Percentiles rank a stretch among this genome's conserved stretches.
phyloP scores from a whole-genome alignment of 352 stramenopile genomes.

The Globisporangium paddicum region DNA sequence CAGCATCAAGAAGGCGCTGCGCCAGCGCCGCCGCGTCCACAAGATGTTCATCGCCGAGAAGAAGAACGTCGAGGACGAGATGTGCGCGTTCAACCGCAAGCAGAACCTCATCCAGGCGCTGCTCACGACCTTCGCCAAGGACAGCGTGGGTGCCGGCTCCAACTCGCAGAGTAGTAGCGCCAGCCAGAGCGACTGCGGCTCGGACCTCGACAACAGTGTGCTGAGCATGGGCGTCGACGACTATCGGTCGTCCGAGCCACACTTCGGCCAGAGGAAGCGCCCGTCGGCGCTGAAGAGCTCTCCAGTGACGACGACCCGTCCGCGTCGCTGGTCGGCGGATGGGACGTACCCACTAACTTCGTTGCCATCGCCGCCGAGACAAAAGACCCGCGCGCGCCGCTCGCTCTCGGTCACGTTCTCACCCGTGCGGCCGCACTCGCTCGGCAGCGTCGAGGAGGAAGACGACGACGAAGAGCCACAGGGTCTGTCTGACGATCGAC shows the following conservation, averaged over 20 bases:
- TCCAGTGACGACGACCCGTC: not conserved
- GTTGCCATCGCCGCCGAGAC: not conserved
- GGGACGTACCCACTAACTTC: slow-evolving; percentile 1
- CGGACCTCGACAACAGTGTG: slow-evolving; percentile 21
- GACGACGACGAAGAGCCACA: slow-evolving; percentile 35
- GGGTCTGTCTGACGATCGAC: too few species aligned
- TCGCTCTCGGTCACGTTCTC: slow-evolving; percentile 27
- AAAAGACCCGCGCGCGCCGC: slow-evolving; percentile 1
- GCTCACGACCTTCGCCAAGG: slow-evolving; percentile 38
- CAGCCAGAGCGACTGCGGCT: slow-evolving; percentile 35
- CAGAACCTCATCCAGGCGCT: slow-evolving; percentile 59
- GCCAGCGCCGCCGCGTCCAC: slow-evolving; percentile 28
- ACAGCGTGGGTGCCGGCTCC: slow-evolving; percentile 11
- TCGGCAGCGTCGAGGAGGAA: slow-evolving; percentile 26
- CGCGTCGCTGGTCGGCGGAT: slow-evolving; percentile 8
- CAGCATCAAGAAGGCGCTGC: slow-evolving; percentile 43
- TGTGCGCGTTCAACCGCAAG: slow-evolving; percentile 44
- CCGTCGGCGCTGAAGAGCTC: not conserved
- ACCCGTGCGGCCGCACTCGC: slow-evolving; percentile 15
- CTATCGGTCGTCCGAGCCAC: slow-evolving; percentile 5
- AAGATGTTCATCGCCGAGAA: slow-evolving; percentile 32
- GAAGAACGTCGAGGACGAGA: slow-evolving; percentile 30
- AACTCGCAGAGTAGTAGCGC: slow-evolving; percentile 33
- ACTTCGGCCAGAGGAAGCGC: not conserved
- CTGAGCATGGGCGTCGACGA: slow-evolving; percentile 1